These are phyloP conservation scores for Recurvomyces mirabilis DNA, from an alignment of 495 filamentous ascomycete species.

Conservation along the genomic window DNA sequence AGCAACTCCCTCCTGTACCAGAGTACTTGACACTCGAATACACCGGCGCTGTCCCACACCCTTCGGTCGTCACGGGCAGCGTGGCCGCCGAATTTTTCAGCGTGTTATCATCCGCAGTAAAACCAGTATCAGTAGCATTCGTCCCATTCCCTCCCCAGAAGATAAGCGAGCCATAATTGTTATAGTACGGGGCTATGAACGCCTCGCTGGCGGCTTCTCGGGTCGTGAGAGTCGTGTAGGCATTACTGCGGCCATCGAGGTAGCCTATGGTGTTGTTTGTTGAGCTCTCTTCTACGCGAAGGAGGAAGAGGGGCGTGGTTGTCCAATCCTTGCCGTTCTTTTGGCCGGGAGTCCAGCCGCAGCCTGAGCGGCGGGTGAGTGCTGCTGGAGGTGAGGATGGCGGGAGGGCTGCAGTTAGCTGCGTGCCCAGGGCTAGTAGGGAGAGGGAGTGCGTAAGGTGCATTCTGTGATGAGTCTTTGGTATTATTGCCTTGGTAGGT, in stretches of 20 bases:
- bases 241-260: not conserved
- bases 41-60: not conserved
- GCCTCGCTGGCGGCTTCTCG: not conserved
- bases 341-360: not conserved
- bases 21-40: not conserved
- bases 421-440: no score
- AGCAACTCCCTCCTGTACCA: not conserved
- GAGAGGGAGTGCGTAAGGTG: no score
- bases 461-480: no score
- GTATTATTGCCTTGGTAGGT: no score
- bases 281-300: not conserved
- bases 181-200: conserved; percentile 1
- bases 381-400: not conserved
- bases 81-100: not conserved
- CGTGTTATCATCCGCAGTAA: not conserved
- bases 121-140: not conserved
- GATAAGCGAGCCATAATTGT: conserved; percentile 1
- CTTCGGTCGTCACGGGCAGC: not conserved
- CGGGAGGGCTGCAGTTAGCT: no score
- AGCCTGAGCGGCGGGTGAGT: not conserved
- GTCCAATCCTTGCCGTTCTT: not conserved
- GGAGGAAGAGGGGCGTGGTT: conserved; percentile 3
- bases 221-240: not conserved
- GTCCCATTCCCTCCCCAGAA: conserved; percentile 1
- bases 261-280: conserved; percentile 1